Conservation (phyloP, 1,284 basidiomycete genomes). For the Ceratobasidium sp. region DNA sequence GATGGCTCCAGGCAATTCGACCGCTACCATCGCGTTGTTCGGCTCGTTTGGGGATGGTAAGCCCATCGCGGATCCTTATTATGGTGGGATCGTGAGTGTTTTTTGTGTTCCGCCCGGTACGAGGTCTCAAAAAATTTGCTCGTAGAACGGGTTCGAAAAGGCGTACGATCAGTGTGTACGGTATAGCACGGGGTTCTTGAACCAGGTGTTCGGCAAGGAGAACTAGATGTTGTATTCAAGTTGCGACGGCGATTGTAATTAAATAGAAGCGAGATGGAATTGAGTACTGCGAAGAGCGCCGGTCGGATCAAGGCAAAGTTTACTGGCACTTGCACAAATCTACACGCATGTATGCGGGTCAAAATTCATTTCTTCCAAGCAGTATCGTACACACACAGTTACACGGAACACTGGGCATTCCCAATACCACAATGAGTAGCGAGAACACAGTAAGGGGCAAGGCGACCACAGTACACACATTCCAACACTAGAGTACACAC, state of each 20-base stretch:
- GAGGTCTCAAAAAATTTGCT: conserved; percentile 55
- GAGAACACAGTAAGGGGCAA: conserved; percentile 11
- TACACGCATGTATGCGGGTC: not conserved
- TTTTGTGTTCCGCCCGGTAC: not conserved
- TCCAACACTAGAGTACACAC: conserved; percentile 36
- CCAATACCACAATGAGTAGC: conserved; percentile 15
- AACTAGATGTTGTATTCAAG: not conserved
- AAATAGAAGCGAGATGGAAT: not conserved
- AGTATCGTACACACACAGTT: conserved; percentile 30
- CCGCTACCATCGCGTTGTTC: conserved; percentile 74
- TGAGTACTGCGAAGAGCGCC: not conserved
- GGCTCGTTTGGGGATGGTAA: conserved; percentile 77
- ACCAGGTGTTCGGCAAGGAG: conserved; percentile 53
- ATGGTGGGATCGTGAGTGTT: conserved; percentile 70
- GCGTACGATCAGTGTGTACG: conserved; percentile 73
- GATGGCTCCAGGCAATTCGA: conserved; percentile 67
- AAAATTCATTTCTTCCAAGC: not conserved
- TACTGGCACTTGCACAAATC: not conserved
- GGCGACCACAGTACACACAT: conserved; percentile 31
- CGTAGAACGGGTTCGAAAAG: conserved; percentile 61
- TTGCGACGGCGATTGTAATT: not conserved
- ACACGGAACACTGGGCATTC: conserved; percentile 4
- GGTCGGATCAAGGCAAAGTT: not conserved
- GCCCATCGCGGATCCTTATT: conserved; percentile 79
- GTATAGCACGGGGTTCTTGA: conserved; percentile 80